Evolutionary conservation across 805 yeast species (phyloP).

Genomic region (Metschnikowia anglica): DNA sequence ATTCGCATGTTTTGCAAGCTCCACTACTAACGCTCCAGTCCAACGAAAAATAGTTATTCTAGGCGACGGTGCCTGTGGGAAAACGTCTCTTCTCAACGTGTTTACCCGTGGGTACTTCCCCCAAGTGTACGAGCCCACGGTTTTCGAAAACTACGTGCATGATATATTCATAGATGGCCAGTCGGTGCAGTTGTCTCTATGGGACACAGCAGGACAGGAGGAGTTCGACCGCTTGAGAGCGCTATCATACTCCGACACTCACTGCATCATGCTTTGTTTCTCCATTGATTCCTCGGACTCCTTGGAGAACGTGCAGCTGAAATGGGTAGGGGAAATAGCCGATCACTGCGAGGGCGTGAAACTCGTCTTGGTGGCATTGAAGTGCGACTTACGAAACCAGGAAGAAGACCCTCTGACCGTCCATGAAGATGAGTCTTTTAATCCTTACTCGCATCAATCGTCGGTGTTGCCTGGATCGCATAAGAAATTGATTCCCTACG

Average conservation of each 20-base stretch:
- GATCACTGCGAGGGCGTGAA: conserved; percentile 97
- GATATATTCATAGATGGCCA: conserved; percentile 94
- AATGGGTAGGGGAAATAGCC: conserved; percentile 96
- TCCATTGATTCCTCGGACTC: conserved; percentile 94
- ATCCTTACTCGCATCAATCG: conserved; percentile 32
- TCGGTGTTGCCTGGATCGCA: conserved; percentile 38
- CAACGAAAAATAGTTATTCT: conserved; percentile 91
- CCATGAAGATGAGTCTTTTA: conserved; percentile 29
- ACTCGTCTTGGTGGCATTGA: conserved; percentile 87
- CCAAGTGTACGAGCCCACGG: conserved; percentile 97
- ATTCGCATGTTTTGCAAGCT: neutral
- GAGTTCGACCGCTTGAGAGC: conserved; percentile 95
- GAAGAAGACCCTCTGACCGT: conserved; percentile 40
- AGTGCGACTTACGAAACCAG: conserved; percentile 83
- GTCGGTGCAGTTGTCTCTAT: conserved; percentile 84
- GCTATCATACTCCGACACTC: conserved; percentile 90
- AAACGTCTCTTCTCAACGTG: conserved; percentile 89
- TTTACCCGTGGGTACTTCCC: conserved; percentile 98
- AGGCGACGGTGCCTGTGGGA: conserved; percentile 99
- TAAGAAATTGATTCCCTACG: conserved; percentile 72
- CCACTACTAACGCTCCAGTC: conserved; percentile 37
- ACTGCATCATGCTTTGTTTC: conserved; percentile 94
- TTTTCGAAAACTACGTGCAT: conserved; percentile 94
- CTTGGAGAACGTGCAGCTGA: conserved; percentile 87
- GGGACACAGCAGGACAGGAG: conserved; percentile 99